Base-by-base conservation (phyloP, 192 early-diverging fungal species). In the Coemansia sp. region DNA sequence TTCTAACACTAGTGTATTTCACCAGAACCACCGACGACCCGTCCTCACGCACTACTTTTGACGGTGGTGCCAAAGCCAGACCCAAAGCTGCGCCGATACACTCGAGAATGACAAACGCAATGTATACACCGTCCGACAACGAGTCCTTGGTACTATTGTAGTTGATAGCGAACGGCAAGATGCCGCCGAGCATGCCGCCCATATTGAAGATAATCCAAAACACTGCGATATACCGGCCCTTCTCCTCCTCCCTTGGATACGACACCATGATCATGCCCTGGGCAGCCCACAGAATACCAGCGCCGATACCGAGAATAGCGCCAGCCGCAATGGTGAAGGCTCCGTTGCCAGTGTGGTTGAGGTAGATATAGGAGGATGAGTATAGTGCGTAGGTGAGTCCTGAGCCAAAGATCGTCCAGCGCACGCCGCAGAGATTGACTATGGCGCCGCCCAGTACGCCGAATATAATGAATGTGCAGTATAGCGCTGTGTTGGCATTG, bases 131-230 rank as follows among this genome's bases (percentile, higher is more conserved):
- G 64, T 87, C 85, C 46, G 85, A 85, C 20, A 94, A 80, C 31
- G 83, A 72, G 39, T 81, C 72, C 5, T 65, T 69, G 0, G 73
- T 64, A 41, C 64, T 67, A 55, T 90, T 66, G 83, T 75, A 94
- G 75, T 92, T 88, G 71, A 89, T 80, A 49, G 78, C 88, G 40
- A 93, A 85, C 29, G 86, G 85, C 68, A 95, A 86, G 50, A 88
- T 83, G 73, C 88, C 87, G 75, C 93, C 93, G n/a, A 95, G 65
- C 63, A 91, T 87, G 57, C 89, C 93, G 71, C 93, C 93, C 71
- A 88, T 75, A 80, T 91, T 91, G 86, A 93, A 95, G 55, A 94
- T 89, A 70, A 89, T 87, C 94, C 94, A 95, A 87, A 95, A 95
- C 62, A 90, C 87, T 40, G 88, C 88, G 65, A 95, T 92, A 82